phyloP scores from a whole-genome alignment of 345 rosid species.

The Populus simonii region DNA sequence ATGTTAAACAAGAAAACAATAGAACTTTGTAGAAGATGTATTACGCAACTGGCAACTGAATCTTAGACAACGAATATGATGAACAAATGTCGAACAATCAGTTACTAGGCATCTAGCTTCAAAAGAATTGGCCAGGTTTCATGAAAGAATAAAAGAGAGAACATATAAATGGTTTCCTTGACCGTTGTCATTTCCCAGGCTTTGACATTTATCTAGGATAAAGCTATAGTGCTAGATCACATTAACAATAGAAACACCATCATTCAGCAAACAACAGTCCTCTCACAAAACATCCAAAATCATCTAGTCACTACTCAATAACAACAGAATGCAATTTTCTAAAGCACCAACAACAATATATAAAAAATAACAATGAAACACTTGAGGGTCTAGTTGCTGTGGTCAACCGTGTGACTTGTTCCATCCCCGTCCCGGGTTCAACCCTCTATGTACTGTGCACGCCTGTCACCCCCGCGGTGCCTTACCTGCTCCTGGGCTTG shows the following conservation, averaged over 20 bases:
- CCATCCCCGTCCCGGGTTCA: too few species aligned
- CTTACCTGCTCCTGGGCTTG: too few species aligned
- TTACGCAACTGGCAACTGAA: neutral
- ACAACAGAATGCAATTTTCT: neutral
- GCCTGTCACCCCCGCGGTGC: too few species aligned
- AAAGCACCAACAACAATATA: neutral
- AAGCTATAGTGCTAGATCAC: neutral
- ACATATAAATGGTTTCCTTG: neutral
- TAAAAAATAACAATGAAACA: neutral
- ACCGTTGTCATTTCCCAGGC: neutral
- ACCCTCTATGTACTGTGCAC: too few species aligned
- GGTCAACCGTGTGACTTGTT: too few species aligned
- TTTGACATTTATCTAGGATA: neutral
- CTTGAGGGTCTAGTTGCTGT: too few species aligned
- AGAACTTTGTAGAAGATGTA: neutral
- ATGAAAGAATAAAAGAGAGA: neutral
- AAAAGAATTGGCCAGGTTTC: neutral
- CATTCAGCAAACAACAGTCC: neutral
- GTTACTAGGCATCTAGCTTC: too few species aligned
- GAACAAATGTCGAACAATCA: neutral
- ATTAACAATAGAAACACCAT: neutral
- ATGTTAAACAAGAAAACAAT: neutral
- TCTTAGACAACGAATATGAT: neutral
- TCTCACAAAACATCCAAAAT: neutral
- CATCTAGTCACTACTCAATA: neutral